These are phyloP conservation scores for Sporothrix curviconia DNA, from an alignment of 2,329 filamentous ascomycete species.

Conservation along the genomic window DNA sequence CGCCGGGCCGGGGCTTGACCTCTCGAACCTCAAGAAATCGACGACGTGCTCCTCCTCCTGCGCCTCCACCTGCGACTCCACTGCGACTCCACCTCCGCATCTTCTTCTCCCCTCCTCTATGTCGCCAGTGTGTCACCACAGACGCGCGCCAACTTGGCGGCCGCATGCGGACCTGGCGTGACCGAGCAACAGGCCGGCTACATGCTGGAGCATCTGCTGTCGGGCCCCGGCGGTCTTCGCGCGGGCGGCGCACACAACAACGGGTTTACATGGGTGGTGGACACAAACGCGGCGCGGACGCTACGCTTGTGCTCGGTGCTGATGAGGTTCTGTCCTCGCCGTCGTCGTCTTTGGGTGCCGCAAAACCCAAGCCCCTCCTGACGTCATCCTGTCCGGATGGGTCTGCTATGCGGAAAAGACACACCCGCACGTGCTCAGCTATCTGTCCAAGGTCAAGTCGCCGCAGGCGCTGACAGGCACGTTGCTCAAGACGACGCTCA, in stretches of 20 bases:
- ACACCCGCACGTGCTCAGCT: constrained; percentile 84
- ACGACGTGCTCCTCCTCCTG: constrained; percentile 29
- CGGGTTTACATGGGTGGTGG: constrained; percentile 81
- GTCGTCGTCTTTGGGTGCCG: no score
- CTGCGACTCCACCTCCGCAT: constrained; percentile 47
- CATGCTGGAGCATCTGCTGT: constrained; percentile 77
- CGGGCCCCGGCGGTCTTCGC: constrained; percentile 61
- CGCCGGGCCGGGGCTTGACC: constrained; percentile 46
- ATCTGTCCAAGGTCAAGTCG: constrained; percentile 86
- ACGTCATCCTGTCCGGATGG: constrained; percentile 92
- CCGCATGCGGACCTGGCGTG: constrained; percentile 66
- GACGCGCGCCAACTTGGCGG: constrained; percentile 79
- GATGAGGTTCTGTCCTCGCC: constrained; percentile 56
- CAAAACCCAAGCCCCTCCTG: constrained; percentile 48
- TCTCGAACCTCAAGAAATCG: no score
- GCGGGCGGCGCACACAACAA: constrained; percentile 65
- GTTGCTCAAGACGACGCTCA: constrained; percentile 78
- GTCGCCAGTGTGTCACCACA: constrained; percentile 92
- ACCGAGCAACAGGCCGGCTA: constrained; percentile 66
- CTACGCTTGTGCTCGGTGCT: constrained; percentile 71
- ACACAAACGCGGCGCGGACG: constrained; percentile 82
- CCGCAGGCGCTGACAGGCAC: constrained; percentile 90
- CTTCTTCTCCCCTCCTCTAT: constrained; percentile 67
- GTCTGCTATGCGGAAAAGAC: constrained; percentile 99
- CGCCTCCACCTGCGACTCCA: neutral